Conservation (phyloP, 2,329 filamentous ascomycete species). For the Fusarium sororula region DNA sequence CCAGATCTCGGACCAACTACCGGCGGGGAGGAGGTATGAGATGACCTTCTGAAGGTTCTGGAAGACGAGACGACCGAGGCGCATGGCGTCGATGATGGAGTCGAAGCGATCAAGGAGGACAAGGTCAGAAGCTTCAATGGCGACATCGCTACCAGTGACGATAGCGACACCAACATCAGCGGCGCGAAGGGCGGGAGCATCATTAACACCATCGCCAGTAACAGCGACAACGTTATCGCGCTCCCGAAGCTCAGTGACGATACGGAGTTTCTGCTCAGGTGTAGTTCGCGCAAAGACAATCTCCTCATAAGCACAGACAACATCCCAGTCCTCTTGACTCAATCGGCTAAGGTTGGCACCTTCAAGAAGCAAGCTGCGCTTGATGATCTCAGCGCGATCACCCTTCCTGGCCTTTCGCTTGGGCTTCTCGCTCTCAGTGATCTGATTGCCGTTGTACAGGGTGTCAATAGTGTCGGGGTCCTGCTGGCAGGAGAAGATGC, state of each 20-base stretch:
- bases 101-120: constrained; percentile 77
- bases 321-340: constrained; percentile 57
- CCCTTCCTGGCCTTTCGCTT: constrained; percentile 21
- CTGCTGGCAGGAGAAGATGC: constrained; percentile 65
- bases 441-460: constrained; percentile 10
- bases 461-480: constrained; percentile 51
- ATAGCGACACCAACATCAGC: constrained; percentile 76
- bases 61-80: constrained; percentile 52
- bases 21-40: constrained; percentile 59
- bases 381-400: constrained; percentile 7
- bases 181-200: constrained; percentile 71
- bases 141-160: constrained; percentile 70
- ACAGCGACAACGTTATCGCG: constrained; percentile 71
- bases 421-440: constrained; percentile 12
- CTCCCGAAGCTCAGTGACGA: constrained; percentile 73
- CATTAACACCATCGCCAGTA: constrained; percentile 78
- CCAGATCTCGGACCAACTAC: constrained; percentile 66
- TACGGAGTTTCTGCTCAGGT: constrained; percentile 75
- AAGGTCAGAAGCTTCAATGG: constrained; percentile 71
- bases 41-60: constrained; percentile 55
- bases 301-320: constrained; percentile 61
- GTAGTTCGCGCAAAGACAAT: constrained; percentile 75
- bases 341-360: constrained; percentile 68
- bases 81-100: constrained; percentile 73
- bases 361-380: constrained; percentile 52